A percentile compares a stretch with the other conserved stretches of the same genome.
phyloP scores from a whole-genome alignment of 2,329 filamentous ascomycete species.

The Cercospora brassicicola region DNA sequence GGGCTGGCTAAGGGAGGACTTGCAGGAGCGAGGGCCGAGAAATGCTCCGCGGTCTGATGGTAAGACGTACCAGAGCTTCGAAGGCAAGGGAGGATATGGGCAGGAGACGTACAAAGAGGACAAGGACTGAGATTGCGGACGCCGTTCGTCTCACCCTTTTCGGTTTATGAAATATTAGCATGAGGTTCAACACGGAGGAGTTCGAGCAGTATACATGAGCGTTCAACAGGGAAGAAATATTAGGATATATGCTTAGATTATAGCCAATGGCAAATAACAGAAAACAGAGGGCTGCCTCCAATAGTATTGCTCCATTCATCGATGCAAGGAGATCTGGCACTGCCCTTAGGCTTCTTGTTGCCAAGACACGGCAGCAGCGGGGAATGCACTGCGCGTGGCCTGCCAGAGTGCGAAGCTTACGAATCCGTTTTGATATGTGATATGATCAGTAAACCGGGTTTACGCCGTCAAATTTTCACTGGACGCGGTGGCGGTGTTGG shows the following conservation, averaged over 20 bases:
- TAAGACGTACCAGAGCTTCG: slow-evolving; percentile 60
- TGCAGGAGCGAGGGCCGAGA: slow-evolving; percentile 75
- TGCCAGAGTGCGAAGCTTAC: not conserved
- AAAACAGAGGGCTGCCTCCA: not conserved
- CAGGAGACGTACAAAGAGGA: slow-evolving; percentile 49
- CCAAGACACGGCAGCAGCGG: not conserved
- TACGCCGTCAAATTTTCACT: not conserved
- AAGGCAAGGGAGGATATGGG: slow-evolving; percentile 66
- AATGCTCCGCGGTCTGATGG: slow-evolving; percentile 63
- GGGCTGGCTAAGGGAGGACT: slow-evolving; percentile 79
- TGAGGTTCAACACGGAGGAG: not conserved
- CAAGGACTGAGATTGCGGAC: not conserved
- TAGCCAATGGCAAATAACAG: not conserved
- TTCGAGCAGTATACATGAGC: not conserved
- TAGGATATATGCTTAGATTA: not conserved
- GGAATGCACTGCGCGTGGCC: not conserved
- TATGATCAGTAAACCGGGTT: not conserved
- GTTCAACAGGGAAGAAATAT: not conserved
- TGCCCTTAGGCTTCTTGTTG: not conserved
- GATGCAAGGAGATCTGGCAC: not conserved
- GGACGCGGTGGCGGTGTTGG: not conserved
- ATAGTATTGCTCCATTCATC: not conserved
- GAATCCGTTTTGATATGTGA: not conserved
- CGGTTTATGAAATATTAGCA: not conserved
- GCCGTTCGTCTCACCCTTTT: not conserved